A percentile compares a stretch with the other conserved stretches of the same genome.
phyloP scores from a whole-genome alignment of 345 rosid genomes.

The Eutrema yunnanense region DNA sequence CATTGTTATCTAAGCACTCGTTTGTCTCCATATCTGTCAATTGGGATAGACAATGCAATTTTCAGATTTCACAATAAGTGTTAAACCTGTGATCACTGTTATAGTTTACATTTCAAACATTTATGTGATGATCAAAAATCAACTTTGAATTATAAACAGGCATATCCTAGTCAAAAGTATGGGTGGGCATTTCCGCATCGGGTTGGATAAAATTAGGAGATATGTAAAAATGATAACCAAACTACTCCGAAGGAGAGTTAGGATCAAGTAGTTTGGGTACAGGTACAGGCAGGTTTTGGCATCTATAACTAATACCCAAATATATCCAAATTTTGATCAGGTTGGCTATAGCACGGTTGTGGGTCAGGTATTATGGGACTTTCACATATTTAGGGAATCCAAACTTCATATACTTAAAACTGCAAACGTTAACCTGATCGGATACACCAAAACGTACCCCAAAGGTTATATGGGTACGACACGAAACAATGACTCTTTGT shows the following conservation, averaged over 20 bases:
- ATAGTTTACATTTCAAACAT: not conserved
- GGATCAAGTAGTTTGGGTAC: too few relatives aligned
- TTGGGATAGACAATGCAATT: not conserved
- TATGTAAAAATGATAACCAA: not conserved
- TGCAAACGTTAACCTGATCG: too few relatives aligned
- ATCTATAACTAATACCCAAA: not conserved
- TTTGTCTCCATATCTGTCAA: constrained; percentile 88
- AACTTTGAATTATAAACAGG: not conserved
- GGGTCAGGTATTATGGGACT: not conserved
- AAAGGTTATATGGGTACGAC: not conserved
- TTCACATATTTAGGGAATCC: too few relatives aligned
- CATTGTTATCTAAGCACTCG: constrained; percentile 88
- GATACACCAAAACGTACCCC: too few relatives aligned
- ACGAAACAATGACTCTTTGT: not conserved
- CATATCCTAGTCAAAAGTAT: not conserved
- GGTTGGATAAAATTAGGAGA: not conserved
- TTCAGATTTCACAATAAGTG: not conserved
- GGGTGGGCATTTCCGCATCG: not conserved
- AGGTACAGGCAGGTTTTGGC: too few relatives aligned
- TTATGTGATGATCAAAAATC: not conserved
- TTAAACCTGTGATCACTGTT: not conserved
- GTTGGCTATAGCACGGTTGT: too few relatives aligned
- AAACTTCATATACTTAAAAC: too few relatives aligned
- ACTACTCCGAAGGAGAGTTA: not conserved
- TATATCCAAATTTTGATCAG: not conserved